Conservation (phyloP, 202 grass and related monocot species). For the Panicum hallii region DNA sequence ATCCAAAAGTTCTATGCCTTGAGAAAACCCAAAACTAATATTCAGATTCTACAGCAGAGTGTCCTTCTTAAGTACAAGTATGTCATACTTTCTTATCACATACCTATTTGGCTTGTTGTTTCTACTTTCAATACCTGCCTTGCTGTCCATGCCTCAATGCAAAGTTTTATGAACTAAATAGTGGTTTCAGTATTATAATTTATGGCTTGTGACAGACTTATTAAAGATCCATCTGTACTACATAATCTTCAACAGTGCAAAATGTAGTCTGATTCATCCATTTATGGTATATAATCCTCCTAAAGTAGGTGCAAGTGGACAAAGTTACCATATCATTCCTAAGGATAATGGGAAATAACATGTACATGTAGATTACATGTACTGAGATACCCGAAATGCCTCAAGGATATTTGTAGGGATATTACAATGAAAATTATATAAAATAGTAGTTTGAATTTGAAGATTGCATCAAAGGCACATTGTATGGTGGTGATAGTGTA, state of each 20-base stretch:
- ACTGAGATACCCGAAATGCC: background rate
- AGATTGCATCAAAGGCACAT: conserved; percentile 8
- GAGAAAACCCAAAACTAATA: conserved; percentile 99
- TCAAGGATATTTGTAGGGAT: conserved; percentile 7
- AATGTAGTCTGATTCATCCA: conserved; percentile 2
- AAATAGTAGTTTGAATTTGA: background rate
- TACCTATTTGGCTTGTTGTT: conserved; percentile 1
- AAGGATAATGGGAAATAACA: background rate
- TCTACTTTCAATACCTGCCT: background rate
- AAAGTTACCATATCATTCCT: conserved; percentile 8
- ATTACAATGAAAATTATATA: background rate
- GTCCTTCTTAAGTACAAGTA: conserved; percentile 99
- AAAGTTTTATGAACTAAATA: conserved; percentile 1
- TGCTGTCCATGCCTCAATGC: background rate
- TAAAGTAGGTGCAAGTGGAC: background rate
- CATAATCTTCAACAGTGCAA: background rate
- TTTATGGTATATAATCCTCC: background rate
- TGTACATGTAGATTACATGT: background rate
- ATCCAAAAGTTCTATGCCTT: conserved; percentile 97
- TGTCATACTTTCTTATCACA: conserved; percentile 30
- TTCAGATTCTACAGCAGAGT: conserved; percentile 98
- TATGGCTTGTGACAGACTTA: background rate
- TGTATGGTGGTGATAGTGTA: background rate
- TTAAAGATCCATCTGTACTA: conserved; percentile 20
- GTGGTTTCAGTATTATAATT: conserved; percentile 1